Evolutionary conservation across 1,139 yeast species (phyloP), one percentile per base, ranked within the genome.

Genomic region (Candida sanyaensis): DNA sequence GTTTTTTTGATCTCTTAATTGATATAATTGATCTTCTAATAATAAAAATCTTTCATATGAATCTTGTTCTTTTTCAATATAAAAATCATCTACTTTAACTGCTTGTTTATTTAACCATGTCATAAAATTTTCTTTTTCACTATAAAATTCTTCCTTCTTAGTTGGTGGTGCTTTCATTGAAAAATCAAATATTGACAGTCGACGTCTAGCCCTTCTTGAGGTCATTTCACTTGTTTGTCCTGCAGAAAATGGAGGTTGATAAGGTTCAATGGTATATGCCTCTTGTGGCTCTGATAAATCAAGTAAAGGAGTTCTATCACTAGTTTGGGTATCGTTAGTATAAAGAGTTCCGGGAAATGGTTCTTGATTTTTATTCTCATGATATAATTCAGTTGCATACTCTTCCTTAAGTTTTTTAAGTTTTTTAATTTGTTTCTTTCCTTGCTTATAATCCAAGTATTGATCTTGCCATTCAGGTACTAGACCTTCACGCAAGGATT

Each of bases 391-490:
- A 13, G 28, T 30, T 40, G 45, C 55, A 42, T 45, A 51, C 53
- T 50, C 52, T 29, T 49, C 53, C 45, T 42, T 44, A 10, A 52
- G 30, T 37, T 41, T 46, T 24, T 31, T 42, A 37, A 48, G 33
- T 42, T 49, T 51, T 24, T 71, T 71, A 48, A 74, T 72, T 44
- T 69, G 55, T 55, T 72, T 73, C 56, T 73, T 74, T 6, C 78
- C 78, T 26, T 68, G 68, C 61, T 85, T 86, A 62, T 91, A 91
- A 64, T 89, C 84, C 37, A 91, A 71, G 58, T 91, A 90, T 62
- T 86, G 91, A 50, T 81, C 83, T 56, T 83, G 77, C 97, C 97
- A 90, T 64, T 90, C 97, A 1, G 96, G 96, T 6, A 88, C 88
- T 52, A 81, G 66, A 29, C 81, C 80, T 42, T 80, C 85, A 50